These are phyloP conservation scores for Tylopilus microsporus DNA, from an alignment of 1,284 basidiomycete genomes.

Conservation along the genomic window DNA sequence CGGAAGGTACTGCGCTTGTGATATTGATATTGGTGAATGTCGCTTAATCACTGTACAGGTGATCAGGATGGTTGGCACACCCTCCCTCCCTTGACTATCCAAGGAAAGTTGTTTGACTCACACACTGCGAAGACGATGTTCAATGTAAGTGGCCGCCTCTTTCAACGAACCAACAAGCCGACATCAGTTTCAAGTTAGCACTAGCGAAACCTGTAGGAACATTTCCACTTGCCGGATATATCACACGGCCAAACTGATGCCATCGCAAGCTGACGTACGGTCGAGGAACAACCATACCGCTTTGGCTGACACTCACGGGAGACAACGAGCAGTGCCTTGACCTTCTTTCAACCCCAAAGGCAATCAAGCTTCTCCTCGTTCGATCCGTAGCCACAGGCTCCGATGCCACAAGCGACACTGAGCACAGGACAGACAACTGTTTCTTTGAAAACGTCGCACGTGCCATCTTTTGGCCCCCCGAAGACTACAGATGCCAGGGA, in stretches of 20 bases:
- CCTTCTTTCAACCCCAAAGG: constrained; percentile 39
- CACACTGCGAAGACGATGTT: constrained; percentile 37
- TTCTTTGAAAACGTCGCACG: constrained; percentile 41
- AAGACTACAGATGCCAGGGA: constrained; percentile 26
- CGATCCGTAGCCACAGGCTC: constrained; percentile 44
- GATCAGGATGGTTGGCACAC: constrained; percentile 50
- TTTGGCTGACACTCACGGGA: constrained; percentile 42
- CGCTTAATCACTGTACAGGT: constrained; percentile 8
- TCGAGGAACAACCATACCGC: constrained; percentile 46
- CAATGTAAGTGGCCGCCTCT: constrained; percentile 34
- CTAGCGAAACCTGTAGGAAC: constrained; percentile 50
- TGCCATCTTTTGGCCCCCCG: constrained; percentile 48
- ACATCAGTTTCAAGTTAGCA: constrained; percentile 39
- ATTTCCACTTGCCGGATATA: neutral
- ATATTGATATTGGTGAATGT: neutral
- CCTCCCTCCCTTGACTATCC: constrained; percentile 33
- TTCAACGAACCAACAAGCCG: neutral
- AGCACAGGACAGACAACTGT: constrained; percentile 39
- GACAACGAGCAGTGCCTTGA: constrained; percentile 48
- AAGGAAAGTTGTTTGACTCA: constrained; percentile 43
- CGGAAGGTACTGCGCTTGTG: constrained; percentile 27
- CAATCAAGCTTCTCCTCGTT: constrained; percentile 33
- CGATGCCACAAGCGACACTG: constrained; percentile 39
- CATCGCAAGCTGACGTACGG: constrained; percentile 43
- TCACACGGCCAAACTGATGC: neutral